phyloP scores from a whole-genome alignment of 1,139 yeast species.

The Suhomyces maxii region DNA sequence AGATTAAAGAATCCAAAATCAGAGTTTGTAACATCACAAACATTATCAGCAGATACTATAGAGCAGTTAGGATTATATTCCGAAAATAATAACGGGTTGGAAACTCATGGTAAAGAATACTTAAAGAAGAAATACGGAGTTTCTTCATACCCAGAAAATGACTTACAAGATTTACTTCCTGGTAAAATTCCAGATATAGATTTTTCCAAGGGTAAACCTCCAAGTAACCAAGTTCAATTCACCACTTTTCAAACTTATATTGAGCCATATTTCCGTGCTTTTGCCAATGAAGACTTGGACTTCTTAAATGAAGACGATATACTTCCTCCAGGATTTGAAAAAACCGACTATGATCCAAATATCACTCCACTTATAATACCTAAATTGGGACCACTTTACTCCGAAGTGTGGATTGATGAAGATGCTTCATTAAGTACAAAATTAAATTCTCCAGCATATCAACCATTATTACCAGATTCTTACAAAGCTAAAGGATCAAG shows the following conservation, averaged over 20 bases:
- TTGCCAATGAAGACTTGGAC: conserved; percentile 76
- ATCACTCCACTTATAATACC: conserved; percentile 76
- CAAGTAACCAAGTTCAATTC: conserved; percentile 89
- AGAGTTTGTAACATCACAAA: conserved; percentile 73
- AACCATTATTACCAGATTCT: conserved; percentile 41
- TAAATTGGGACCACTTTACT: conserved; percentile 77
- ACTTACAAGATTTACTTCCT: conserved; percentile 73
- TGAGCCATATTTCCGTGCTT: conserved; percentile 81
- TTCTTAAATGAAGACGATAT: conserved; percentile 64
- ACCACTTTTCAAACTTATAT: conserved; percentile 82
- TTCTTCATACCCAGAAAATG: conserved; percentile 81
- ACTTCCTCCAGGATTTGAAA: conserved; percentile 53
- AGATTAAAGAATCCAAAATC: conserved; percentile 71
- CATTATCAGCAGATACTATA: conserved; percentile 66
- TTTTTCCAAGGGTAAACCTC: conserved; percentile 76
- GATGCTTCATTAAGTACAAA: conserved; percentile 52
- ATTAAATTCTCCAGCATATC: conserved; percentile 39
- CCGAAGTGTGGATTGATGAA: conserved; percentile 85
- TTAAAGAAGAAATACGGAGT: conserved; percentile 81
- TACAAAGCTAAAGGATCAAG: conserved; percentile 65
- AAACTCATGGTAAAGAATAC: conserved; percentile 67
- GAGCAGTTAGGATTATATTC: conserved; percentile 66
- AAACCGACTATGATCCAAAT: conserved; percentile 58
- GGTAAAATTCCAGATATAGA: conserved; percentile 88
- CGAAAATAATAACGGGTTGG: conserved; percentile 56